Evolutionary conservation across 106 monocot genomes (phyloP), one percentile per base, ranked within the genome.

Genomic region (Phalaenopsis equestris): DNA sequence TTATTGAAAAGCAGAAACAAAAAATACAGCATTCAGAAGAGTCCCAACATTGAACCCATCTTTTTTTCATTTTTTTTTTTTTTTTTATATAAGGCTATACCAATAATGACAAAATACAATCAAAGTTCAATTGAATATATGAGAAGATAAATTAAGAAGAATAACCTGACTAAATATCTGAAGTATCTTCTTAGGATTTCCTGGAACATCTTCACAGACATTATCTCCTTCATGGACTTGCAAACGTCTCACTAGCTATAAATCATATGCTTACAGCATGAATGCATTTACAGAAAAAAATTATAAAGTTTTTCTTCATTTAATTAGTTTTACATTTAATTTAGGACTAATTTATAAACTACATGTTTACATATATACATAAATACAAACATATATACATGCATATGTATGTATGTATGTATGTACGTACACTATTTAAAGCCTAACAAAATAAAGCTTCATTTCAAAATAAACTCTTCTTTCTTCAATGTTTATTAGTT

Each of bases 111-210:
- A 16, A 58, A 4, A 58, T 58, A 19, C n/a, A n/a, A 3, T 58
- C 16, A 58, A 58, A 58, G 0, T 58, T 58, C 19, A n/a, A 58
- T 6, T 58, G n/a, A n/a, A 58, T 58, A 58, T 58, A 58, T 21
- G 3, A 58, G 4, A 24, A 37, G 36, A 12, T 12, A 30, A 68
- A 11, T 36, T 30, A 73, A 73, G 42, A 42, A 73, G 19, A 73
- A 73, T 49, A 37, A 94, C 95, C 95, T 90, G 92, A 87, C 89
- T 84, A 23, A 95, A 85, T 52, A 95, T 90, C 73, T 87, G 92
- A 86, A 95, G 90, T 65, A 90, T 92, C 83, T 92, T 90, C 80
- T 92, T 90, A 39, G 89, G 95, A 47, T 88, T 90, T 75, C 89
- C 83, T 61, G 88, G 82, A 52, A 75, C 82, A 37, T 89, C 87